Percentiles rank a stretch among this genome's conserved stretches.
These are phyloP conservation scores for Exophiala mesophila DNA, from an alignment of 2,329 filamentous ascomycete species.

Conservation along the genomic window DNA sequence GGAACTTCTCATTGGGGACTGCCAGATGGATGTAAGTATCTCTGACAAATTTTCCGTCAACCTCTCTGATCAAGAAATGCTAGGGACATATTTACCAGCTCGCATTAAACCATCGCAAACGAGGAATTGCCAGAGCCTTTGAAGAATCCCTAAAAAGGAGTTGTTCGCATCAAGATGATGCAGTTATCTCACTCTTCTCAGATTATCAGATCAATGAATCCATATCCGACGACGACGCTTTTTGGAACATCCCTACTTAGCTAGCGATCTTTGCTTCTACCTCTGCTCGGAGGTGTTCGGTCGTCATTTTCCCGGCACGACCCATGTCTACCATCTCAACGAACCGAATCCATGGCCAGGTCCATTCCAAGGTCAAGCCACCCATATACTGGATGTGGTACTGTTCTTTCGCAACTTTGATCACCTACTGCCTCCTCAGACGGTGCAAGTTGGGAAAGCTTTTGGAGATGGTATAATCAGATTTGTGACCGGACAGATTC, in stretches of 20 bases:
- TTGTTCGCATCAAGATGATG: background rate
- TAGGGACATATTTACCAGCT: background rate
- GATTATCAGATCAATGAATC: too few relatives aligned
- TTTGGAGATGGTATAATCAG: background rate
- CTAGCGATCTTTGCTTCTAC: conserved; percentile 44
- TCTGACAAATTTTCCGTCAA: conserved; percentile 28
- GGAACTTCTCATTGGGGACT: conserved; percentile 45
- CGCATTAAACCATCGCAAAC: background rate
- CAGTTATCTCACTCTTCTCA: too few relatives aligned
- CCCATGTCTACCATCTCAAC: conserved; percentile 41
- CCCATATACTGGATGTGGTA: conserved; percentile 42
- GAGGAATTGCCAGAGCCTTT: conserved; percentile 8
- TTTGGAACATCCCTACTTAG: conserved; percentile 37
- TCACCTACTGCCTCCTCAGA: conserved; percentile 29
- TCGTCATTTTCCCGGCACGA: conserved; percentile 32
- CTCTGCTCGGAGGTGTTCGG: conserved; percentile 41
- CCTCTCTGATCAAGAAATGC: too few relatives aligned
- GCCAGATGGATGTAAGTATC: conserved; percentile 37
- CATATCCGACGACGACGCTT: conserved; percentile 38
- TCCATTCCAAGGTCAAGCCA: conserved; percentile 34
- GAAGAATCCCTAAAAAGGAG: background rate
- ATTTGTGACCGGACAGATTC: background rate
- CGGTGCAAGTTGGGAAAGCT: background rate
- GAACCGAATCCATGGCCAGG: conserved; percentile 45
- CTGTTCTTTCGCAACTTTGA: conserved; percentile 44